Conservation (phyloP, 2,329 filamentous ascomycete species). For the Cordyceps tenuipes region DNA sequence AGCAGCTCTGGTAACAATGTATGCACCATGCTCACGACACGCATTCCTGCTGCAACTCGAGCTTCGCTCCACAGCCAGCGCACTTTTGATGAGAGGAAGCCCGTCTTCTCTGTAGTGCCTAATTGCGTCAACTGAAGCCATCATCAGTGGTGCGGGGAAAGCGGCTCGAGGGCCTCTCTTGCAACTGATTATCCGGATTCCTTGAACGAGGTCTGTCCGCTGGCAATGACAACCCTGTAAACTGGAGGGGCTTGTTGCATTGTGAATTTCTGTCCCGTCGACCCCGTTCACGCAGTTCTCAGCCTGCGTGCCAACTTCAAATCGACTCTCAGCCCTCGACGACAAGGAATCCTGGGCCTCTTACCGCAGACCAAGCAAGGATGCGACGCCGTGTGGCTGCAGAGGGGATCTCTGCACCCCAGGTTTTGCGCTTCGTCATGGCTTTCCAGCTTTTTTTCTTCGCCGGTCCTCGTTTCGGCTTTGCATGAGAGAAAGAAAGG, state of each 20-base stretch:
- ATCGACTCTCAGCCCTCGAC: no score
- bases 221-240: no score
- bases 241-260: no score
- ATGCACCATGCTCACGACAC: not conserved
- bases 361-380: not conserved
- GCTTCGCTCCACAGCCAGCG: not conserved
- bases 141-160: not conserved
- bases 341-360: not conserved
- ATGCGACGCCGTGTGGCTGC: not conserved
- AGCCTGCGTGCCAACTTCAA: no score
- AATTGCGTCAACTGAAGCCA: not conserved
- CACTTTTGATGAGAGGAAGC: not conserved
- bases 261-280: no score
- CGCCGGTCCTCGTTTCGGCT: not conserved
- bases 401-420: conserved; percentile 9
- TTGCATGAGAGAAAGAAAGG: not conserved
- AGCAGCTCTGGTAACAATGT: not conserved
- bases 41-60: not conserved
- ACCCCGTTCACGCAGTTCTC: no score
- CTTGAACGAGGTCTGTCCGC: no score
- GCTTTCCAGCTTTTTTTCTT: not conserved
- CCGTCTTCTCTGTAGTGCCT: not conserved
- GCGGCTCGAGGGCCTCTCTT: not conserved
- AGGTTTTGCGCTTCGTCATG: not conserved
- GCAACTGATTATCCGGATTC: no score